A percentile compares a stretch with the other conserved stretches of the same genome.
Evolutionary conservation across 2,329 filamentous ascomycete species (phyloP).

Genomic region (Colletotrichum coccodes): DNA sequence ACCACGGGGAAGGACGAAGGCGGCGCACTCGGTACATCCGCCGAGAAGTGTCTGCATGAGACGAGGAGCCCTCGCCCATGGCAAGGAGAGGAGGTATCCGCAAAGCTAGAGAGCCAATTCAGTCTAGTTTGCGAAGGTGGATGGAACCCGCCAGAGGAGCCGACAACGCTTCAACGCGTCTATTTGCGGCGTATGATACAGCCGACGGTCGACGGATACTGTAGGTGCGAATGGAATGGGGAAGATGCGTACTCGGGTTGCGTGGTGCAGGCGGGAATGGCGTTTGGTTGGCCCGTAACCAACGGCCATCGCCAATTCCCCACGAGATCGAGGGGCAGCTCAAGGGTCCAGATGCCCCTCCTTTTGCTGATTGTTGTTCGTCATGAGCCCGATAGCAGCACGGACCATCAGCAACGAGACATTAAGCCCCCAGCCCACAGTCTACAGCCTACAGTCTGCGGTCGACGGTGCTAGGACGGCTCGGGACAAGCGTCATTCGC

Average conservation of each 20-base stretch:
- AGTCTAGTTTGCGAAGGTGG: background rate
- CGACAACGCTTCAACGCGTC: conserved; percentile 5
- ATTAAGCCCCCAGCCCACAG: background rate
- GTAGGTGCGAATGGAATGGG: background rate
- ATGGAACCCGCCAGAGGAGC: conserved; percentile 12
- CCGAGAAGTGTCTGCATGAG: conserved; percentile 6
- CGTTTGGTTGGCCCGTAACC: conserved; percentile 29
- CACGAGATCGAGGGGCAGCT: conserved; percentile 33
- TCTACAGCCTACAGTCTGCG: background rate
- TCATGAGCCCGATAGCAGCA: conserved; percentile 29
- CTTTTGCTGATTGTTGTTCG: conserved; percentile 15
- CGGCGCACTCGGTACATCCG: background rate
- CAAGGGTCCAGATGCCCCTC: conserved; percentile 32
- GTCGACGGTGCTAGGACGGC: background rate
- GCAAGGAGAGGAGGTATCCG: conserved; percentile 1
- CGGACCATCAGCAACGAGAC: background rate
- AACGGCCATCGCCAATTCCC: conserved; percentile 26
- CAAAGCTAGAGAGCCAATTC: background rate
- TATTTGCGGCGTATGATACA: conserved; percentile 15
- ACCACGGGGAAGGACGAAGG: background rate
- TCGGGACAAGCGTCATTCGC: conserved; percentile 8
- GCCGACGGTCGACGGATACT: background rate
- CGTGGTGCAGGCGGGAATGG: conserved; percentile 24
- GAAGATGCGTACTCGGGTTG: background rate
- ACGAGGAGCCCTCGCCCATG: background rate